These are phyloP conservation scores for Candida broadrunensis DNA, from an alignment of 805 yeast genomes.

Conservation along the genomic window DNA sequence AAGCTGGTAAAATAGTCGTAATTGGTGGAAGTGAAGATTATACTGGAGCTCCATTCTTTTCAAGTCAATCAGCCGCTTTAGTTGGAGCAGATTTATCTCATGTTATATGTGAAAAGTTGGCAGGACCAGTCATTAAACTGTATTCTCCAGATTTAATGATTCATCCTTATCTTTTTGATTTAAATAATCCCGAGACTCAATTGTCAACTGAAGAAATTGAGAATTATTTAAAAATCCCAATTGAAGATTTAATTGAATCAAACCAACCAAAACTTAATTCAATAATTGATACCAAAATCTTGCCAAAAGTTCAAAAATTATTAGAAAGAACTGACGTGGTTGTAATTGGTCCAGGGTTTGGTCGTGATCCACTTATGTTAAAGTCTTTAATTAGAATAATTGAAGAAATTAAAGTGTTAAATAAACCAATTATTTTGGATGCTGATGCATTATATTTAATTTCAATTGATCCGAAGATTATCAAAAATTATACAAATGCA, in stretches of 20 bases:
- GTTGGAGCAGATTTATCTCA: slow-evolving; percentile 90
- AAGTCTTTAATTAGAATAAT: slow-evolving; percentile 57
- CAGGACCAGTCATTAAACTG: slow-evolving; percentile 77
- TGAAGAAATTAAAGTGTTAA: slow-evolving; percentile 50
- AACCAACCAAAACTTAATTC: slow-evolving; percentile 19
- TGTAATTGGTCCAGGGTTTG: slow-evolving; percentile 92
- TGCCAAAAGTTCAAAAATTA: slow-evolving; percentile 55
- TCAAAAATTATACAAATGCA: slow-evolving; percentile 55
- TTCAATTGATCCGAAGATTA: slow-evolving; percentile 52
- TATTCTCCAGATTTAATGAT: slow-evolving; percentile 96
- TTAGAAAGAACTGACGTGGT: slow-evolving; percentile 73
- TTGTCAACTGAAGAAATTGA: slow-evolving; percentile 18
- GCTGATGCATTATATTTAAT: slow-evolving; percentile 84
- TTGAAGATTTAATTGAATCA: slow-evolving; percentile 20
- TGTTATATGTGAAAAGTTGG: slow-evolving; percentile 76
- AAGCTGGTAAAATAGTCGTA: slow-evolving; percentile 80
- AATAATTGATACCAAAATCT: slow-evolving; percentile 41
- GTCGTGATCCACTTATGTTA: slow-evolving; percentile 72
- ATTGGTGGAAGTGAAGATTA: slow-evolving; percentile 95
- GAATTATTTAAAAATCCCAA: slow-evolving; percentile 9
- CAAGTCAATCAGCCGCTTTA: slow-evolving; percentile 79
- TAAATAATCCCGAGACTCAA: slow-evolving; percentile 26
- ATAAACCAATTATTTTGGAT: slow-evolving; percentile 76
- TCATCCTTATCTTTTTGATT: slow-evolving; percentile 78
- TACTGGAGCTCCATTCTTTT: slow-evolving; percentile 94